Percentiles rank a stretch among this genome's conserved stretches.
phyloP scores from a whole-genome alignment of 768 basidiomycete genomes.

The Amanita subjunquillea region DNA sequence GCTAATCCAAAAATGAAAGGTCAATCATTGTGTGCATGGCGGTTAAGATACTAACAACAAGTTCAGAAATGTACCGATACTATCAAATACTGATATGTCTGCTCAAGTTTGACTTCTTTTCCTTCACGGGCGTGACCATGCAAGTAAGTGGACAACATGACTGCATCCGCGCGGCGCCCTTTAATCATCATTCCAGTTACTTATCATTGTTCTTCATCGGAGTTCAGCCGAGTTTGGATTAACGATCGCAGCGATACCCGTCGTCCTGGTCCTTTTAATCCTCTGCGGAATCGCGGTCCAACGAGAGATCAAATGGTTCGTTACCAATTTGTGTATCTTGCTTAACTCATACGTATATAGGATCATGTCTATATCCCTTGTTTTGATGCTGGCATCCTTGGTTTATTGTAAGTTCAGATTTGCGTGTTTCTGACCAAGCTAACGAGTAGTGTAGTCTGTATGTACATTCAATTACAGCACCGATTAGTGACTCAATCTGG shows the following conservation, averaged over 20 bases:
- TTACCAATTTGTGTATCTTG: neutral
- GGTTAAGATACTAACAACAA: neutral
- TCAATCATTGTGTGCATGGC: slow-evolving; percentile 20
- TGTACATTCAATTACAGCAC: slow-evolving; percentile 10
- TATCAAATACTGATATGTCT: slow-evolving; percentile 85
- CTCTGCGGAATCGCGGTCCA: slow-evolving; percentile 63
- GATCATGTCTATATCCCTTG: slow-evolving; percentile 64
- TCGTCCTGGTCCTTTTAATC: slow-evolving; percentile 58
- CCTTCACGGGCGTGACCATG: slow-evolving; percentile 81
- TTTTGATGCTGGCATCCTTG: slow-evolving; percentile 68
- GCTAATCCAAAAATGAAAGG: slow-evolving; percentile 81
- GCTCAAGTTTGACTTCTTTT: slow-evolving; percentile 87
- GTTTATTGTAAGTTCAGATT: slow-evolving; percentile 52
- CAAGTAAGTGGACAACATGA: slow-evolving; percentile 38
- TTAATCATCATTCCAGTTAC: slow-evolving; percentile 35
- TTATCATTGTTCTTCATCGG: slow-evolving; percentile 61
- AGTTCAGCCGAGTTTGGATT: slow-evolving; percentile 71
- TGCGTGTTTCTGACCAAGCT: neutral
- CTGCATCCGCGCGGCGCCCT: no score
- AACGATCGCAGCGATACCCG: slow-evolving; percentile 75
- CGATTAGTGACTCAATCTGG: neutral
- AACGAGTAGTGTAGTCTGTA: slow-evolving; percentile 24
- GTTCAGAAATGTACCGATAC: slow-evolving; percentile 75
- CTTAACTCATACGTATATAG: slow-evolving; percentile 20
- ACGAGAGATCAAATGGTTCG: slow-evolving; percentile 72